These are phyloP conservation scores for Pseudohyphozyma bogoriensis DNA, from an alignment of 768 basidiomycete genomes.

Conservation along the genomic window DNA sequence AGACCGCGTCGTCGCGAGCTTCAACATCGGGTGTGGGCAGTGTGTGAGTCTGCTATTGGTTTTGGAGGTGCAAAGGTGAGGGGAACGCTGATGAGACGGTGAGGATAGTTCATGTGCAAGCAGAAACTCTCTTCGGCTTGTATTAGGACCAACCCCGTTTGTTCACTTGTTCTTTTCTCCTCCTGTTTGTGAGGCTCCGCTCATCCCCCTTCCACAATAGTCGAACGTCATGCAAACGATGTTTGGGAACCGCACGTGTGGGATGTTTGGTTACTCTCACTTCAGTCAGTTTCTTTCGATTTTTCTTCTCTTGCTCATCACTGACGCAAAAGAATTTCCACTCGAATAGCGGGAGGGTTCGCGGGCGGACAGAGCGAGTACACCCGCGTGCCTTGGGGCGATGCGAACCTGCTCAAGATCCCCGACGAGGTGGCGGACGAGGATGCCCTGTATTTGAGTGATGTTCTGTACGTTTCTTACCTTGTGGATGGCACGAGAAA, in stretches of 20 bases:
- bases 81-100: not conserved
- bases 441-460: conserved; percentile 41
- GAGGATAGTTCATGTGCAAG: conserved; percentile 49
- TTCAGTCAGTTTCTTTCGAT: conserved; percentile 31
- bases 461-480: conserved; percentile 35
- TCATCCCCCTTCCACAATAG: not conserved
- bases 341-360: no score
- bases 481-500: conserved; percentile 36
- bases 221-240: conserved; percentile 48
- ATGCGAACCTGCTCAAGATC: conserved; percentile 60
- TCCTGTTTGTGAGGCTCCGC: not conserved
- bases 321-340: no score
- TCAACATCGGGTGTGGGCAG: conserved; percentile 31
- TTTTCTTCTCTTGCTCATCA: not conserved
- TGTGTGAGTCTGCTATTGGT: conserved; percentile 1
- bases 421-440: conserved; percentile 59
- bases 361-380: conserved; percentile 69
- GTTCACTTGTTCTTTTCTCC: not conserved
- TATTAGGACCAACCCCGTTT: conserved; percentile 40
- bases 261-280: conserved; percentile 44
- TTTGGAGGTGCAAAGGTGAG: not conserved
- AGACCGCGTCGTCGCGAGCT: conserved; percentile 61
- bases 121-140: conserved; percentile 64
- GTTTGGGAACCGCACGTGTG: conserved; percentile 45
- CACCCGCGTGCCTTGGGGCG: conserved; percentile 59